These are phyloP conservation scores for Aspergillus sp. DNA, from an alignment of 2,329 filamentous ascomycete genomes.

Conservation along the genomic window DNA sequence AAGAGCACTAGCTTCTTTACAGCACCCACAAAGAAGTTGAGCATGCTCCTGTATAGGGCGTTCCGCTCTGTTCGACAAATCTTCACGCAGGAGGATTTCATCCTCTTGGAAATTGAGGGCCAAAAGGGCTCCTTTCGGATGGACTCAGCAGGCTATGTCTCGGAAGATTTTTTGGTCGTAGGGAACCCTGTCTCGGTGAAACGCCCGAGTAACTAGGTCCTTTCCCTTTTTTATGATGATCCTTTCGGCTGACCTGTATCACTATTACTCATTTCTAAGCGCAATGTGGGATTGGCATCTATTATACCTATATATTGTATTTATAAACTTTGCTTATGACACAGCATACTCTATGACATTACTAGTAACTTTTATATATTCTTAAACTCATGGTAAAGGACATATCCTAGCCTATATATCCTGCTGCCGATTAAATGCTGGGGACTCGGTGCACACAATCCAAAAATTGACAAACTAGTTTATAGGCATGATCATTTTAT, in stretches of 20 bases:
- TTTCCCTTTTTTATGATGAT: background rate
- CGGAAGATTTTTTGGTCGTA: constrained; percentile 34
- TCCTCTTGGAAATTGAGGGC: constrained; percentile 37
- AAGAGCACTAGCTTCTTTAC: constrained; percentile 32
- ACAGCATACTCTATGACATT: background rate
- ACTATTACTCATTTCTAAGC: constrained; percentile 1
- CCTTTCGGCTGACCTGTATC: background rate
- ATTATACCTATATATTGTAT: background rate
- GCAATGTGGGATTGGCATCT: background rate
- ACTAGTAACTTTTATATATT: too few relatives aligned
- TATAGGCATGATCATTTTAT: background rate
- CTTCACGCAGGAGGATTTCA: constrained; percentile 43
- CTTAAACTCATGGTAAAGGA: too few relatives aligned
- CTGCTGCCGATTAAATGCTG: too few relatives aligned
- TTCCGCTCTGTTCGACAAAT: constrained; percentile 39
- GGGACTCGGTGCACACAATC: too few relatives aligned
- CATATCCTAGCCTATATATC: too few relatives aligned
- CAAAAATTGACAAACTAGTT: background rate
- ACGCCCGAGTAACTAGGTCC: background rate
- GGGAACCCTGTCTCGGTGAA: constrained; percentile 27
- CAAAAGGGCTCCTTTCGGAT: constrained; percentile 36
- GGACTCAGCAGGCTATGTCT: constrained; percentile 38
- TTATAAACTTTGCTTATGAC: background rate
- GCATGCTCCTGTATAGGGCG: constrained; percentile 28
- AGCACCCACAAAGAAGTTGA: constrained; percentile 32